phyloP scores from a whole-genome alignment of 306 rosid species.

The Prinsepia uniflora region DNA sequence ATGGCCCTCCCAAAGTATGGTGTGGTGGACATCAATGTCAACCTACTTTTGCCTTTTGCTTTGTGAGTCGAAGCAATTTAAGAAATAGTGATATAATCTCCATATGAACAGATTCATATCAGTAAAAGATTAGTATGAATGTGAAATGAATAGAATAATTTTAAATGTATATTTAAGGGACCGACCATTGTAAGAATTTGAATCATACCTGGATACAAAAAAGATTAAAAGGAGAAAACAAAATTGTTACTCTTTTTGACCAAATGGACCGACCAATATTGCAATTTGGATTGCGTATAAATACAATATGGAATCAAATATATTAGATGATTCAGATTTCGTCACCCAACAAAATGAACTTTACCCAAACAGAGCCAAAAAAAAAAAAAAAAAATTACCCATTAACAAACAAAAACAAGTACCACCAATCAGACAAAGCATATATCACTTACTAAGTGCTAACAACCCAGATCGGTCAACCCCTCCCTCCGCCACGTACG shows the following conservation, averaged over 20 bases:
- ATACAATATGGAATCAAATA: neutral
- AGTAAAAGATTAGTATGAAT: no score
- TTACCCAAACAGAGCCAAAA: constrained; percentile 8
- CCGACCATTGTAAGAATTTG: neutral
- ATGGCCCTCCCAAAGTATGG: constrained; percentile 5
- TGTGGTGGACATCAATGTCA: constrained; percentile 12
- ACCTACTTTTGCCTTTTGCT: neutral
- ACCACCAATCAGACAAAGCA: neutral
- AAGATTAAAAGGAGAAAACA: neutral
- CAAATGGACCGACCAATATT: neutral
- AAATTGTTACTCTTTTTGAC: constrained; percentile 6
- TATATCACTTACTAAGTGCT: neutral
- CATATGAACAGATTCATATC: no score
- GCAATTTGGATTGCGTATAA: neutral
- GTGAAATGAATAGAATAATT: no score
- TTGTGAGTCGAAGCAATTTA: neutral
- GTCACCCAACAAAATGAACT: constrained; percentile 18
- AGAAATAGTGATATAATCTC: neutral
- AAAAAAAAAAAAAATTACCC: neutral
- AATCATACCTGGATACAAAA: neutral
- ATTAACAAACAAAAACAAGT: neutral
- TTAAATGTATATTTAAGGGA: neutral
- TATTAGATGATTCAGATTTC: neutral
- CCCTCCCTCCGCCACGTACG: neutral
- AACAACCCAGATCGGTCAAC: constrained; percentile 17